Evolutionary conservation across 345 rosid species (phyloP), one percentile per base, ranked within the genome.

Genomic region (Excoecaria cochinchinensis): DNA sequence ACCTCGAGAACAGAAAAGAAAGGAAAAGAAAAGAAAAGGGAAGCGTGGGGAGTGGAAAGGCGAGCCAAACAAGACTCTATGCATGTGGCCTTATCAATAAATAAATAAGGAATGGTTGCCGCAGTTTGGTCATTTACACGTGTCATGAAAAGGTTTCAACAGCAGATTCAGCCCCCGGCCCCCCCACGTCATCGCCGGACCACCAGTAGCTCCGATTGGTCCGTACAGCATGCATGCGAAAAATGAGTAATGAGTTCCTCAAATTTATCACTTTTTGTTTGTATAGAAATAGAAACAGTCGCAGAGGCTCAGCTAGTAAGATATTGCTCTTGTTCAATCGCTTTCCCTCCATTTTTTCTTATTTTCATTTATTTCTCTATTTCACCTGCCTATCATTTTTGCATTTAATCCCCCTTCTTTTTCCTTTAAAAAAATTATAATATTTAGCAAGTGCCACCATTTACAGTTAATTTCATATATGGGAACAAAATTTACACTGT

Each of bases 21-120:
- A 58, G 22, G 13, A 2, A 38, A 46, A 22, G 42, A 7, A 1
- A 63, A 66, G 48, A 44, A 44, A 44, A 44, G 48, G 48, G 48
- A 5, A 44, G 48, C 48, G 48, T 44, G 84, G 65, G 79, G 57
- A 69, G 46, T 73, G 78, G 80, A 80, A 72, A 51, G 16, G 36
- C 50, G 76, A 75, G 80, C 74, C 80, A 59, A 42, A 64, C 4
- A 55, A 9, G 6, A 55, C 7, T 1, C 59, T 56, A 22, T 16
- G 16, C 24, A 17, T 16, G 21, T 3, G n/a, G n/a, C 2, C 8
- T 8, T 1, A 22, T 55, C 60, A 48, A 72, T 67, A 65, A 71
- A 31, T 31, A 31, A 31, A 31, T 31, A 31, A 31, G 31, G 31
- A 31, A 31, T 62, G 22, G 8, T 69, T 74, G 74, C 51, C 1